A percentile compares a stretch with the other conserved stretches of the same genome.
phyloP scores from a whole-genome alignment of 2,329 filamentous ascomycete species.

The Sporothrix brunneoviolacea region DNA sequence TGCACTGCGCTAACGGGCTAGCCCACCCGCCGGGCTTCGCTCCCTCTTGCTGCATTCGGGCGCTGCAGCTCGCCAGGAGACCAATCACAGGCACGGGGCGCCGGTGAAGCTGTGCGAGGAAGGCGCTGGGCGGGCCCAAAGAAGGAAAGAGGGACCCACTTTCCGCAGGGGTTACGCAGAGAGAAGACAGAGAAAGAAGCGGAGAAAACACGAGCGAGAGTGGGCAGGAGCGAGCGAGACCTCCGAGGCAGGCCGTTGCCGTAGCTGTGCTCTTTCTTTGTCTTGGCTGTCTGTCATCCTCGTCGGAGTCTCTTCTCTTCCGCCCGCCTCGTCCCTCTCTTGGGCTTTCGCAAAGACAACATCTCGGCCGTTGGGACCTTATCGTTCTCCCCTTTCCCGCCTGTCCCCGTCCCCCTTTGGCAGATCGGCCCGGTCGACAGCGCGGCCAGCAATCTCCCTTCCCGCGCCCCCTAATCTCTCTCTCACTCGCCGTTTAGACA shows the following conservation, averaged over 20 bases:
- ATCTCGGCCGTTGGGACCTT: background rate
- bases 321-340: background rate
- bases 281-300: too few species aligned
- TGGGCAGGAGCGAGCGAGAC: background rate
- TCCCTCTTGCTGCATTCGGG: too few species aligned
- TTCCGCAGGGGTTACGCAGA: background rate
- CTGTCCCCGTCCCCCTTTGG: background rate
- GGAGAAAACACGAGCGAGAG: background rate
- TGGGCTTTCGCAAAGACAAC: background rate
- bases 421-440: background rate
- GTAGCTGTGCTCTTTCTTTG: slow-evolving; percentile 1
- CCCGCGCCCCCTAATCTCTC: too few species aligned
- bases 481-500: background rate
- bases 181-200: background rate
- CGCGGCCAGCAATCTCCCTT: background rate
- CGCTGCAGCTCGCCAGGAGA: background rate
- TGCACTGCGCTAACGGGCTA: too few species aligned
- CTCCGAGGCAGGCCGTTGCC: background rate
- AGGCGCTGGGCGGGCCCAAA: background rate
- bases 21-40: too few species aligned
- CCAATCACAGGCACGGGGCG: background rate
- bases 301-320: too few species aligned
- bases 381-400: background rate
- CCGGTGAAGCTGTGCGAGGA: background rate
- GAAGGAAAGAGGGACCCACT: slow-evolving; percentile 6